Evolutionary conservation across 164 flowering plant genomes (phyloP).

Genomic region (Pachysandra terminalis): DNA sequence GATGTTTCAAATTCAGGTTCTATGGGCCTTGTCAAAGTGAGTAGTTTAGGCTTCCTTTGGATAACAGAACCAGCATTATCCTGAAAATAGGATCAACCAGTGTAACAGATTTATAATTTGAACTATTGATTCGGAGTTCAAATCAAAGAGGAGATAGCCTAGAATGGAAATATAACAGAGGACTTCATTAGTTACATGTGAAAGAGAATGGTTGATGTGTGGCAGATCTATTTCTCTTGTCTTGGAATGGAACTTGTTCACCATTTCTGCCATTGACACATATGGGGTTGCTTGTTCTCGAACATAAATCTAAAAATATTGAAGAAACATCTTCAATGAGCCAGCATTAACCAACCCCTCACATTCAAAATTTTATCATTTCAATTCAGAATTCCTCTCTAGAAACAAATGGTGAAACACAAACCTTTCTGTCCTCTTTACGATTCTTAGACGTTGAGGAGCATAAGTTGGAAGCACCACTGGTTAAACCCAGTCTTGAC

Average conservation of each 20-base stretch:
- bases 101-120: background rate
- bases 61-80: constrained; percentile 31
- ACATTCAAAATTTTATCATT: background rate
- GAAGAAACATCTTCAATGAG: background rate
- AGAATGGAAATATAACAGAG: too few relatives aligned
- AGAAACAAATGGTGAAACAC: background rate
- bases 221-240: constrained; percentile 63
- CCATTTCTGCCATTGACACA: constrained; percentile 84
- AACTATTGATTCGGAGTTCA: background rate
- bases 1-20: constrained; percentile 86
- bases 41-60: constrained; percentile 61
- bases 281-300: constrained; percentile 69
- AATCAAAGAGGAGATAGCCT: too few relatives aligned
- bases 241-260: constrained; percentile 71
- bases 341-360: constrained; percentile 6
- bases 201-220: constrained; percentile 28
- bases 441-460: constrained; percentile 28
- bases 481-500: constrained; percentile 41
- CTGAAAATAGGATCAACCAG: constrained; percentile 21
- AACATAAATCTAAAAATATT: constrained; percentile 53
- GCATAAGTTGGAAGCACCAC: constrained; percentile 23
- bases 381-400: background rate
- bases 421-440: constrained; percentile 79
- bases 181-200: constrained; percentile 40
- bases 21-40: constrained; percentile 78